A percentile compares a stretch with the other conserved stretches of the same genome.
These are phyloP conservation scores for Moesziomyces sp. DNA, from an alignment of 1,284 basidiomycete species.

Conservation along the genomic window DNA sequence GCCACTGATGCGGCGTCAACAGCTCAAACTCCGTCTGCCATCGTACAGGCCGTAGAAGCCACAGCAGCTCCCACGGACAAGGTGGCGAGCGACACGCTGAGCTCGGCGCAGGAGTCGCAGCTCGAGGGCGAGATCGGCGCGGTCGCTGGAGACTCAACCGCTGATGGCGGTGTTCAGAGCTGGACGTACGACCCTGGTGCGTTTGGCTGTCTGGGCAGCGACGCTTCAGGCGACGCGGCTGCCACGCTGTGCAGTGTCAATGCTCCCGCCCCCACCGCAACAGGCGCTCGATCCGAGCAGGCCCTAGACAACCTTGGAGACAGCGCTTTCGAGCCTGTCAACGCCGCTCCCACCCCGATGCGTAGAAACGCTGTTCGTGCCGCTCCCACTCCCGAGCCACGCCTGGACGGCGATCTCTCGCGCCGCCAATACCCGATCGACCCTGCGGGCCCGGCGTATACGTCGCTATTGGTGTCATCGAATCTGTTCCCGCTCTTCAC, in stretches of 20 bases:
- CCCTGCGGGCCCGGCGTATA: neutral
- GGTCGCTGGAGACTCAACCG: neutral
- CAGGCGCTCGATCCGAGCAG: neutral
- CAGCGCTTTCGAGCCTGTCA: constrained; percentile 10
- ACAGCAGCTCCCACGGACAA: constrained; percentile 18
- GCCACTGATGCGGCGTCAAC: neutral
- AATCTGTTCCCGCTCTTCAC: constrained; percentile 47
- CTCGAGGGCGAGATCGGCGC: constrained; percentile 9
- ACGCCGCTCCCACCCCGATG: neutral
- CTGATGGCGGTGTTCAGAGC: constrained; percentile 7
- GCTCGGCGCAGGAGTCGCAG: constrained; percentile 6
- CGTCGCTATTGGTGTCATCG: neutral
- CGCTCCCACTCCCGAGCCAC: constrained; percentile 14
- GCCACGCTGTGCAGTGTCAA: constrained; percentile 34
- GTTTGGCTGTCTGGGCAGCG: constrained; percentile 26
- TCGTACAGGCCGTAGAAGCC: constrained; percentile 20
- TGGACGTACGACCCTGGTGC: constrained; percentile 44
- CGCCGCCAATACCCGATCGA: constrained; percentile 19
- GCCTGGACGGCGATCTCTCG: neutral
- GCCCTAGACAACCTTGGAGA: neutral
- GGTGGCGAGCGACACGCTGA: constrained; percentile 20
- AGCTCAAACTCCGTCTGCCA: neutral
- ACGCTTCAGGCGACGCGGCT: constrained; percentile 3
- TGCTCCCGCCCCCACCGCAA: constrained; percentile 7
- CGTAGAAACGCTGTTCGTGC: constrained; percentile 2